Evolutionary conservation across 441 rosid genomes (phyloP), one percentile per base, ranked within the genome.

Genomic region (Mallotus repandus): DNA sequence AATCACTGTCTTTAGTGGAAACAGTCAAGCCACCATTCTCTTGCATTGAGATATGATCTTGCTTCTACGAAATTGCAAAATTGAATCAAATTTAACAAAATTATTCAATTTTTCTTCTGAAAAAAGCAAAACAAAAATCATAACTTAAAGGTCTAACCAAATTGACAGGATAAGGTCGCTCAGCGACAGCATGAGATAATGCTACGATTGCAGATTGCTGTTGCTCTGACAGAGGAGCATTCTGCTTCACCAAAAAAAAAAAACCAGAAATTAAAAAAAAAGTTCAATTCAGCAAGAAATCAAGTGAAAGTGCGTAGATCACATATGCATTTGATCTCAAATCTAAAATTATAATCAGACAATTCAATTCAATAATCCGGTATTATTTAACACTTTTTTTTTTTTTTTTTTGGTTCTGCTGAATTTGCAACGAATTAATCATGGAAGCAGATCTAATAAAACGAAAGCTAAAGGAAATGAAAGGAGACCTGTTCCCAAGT

Each of bases 401-500:
- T 32, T 4, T 32, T 32, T 32, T 38, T 38, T 38, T 38, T 6
- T 38, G 7, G 41, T 38, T 38, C 41, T 38, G 7, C 5, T 38
- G 41, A 38, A 38, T 38, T 38, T 38, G 41, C 41, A 38, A 6
- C 41, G 3, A 35, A 35, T 35, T 35, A 38, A 38, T 38, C 6
- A 38, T 38, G 41, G 7, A 38, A 38, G 7, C 41, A 38, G 41
- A 29, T 29, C 32, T 29, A 29, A 15, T 10, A 29, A 57, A 73
- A 43, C 7, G 10, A 43, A 5, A 43, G 3, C 12, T 38, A 18
- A 9, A 43, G n/a, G 29, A 57, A 46, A 61, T 21, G 63, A 66
- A 57, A 60, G 32, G 65, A 43, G 49, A 94, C 99, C 94, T 90
- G 97, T 76, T 95, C 99, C 99, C 99, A 95, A 69, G 90, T 86